Evolutionary conservation across 257 asterid species (phyloP).

Genomic region (Capsicum pubescens): DNA sequence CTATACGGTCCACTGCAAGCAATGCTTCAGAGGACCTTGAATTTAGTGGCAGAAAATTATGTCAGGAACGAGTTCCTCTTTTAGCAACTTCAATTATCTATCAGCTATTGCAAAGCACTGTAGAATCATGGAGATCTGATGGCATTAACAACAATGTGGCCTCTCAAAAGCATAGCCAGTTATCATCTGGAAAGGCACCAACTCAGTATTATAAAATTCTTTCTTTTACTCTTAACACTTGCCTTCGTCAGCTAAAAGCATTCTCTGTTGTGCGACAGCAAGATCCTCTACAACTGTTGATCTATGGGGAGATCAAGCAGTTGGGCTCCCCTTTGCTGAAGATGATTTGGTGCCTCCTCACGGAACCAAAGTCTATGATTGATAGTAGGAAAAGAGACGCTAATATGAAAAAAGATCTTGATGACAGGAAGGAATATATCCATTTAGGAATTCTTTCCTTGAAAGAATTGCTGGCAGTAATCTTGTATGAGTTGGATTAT

Average conservation of each 20-base stretch:
- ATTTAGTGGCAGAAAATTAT: slow-evolving; percentile 44
- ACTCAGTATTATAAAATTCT: slow-evolving; percentile 46
- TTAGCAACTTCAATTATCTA: slow-evolving; percentile 69
- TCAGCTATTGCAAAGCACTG: slow-evolving; percentile 56
- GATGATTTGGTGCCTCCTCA: slow-evolving; percentile 59
- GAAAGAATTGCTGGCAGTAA: slow-evolving; percentile 61
- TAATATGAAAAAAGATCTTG: slow-evolving; percentile 57
- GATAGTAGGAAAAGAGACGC: slow-evolving; percentile 55
- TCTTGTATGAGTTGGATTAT: slow-evolving; percentile 53
- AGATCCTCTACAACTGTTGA: slow-evolving; percentile 63
- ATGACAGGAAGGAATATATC: slow-evolving; percentile 61
- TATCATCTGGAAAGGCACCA: slow-evolving; percentile 49
- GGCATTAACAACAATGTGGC: slow-evolving; percentile 41
- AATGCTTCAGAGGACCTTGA: slow-evolving; percentile 53
- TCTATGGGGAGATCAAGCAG: slow-evolving; percentile 69
- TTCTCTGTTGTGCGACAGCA: slow-evolving; percentile 55
- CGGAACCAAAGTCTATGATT: slow-evolving; percentile 43
- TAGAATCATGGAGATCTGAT: slow-evolving; percentile 46
- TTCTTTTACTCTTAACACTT: slow-evolving; percentile 52
- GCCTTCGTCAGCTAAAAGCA: slow-evolving; percentile 57
- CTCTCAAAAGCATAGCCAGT: slow-evolving; percentile 63
- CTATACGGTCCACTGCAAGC: slow-evolving; percentile 46
- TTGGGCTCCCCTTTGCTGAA: slow-evolving; percentile 74
- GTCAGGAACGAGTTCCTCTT: slow-evolving; percentile 66
- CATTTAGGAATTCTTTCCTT: slow-evolving; percentile 66